Percentiles rank a stretch among this genome's conserved stretches.
Conservation (phyloP, 139 green algal species). For the Chlorella vulgaris region DNA sequence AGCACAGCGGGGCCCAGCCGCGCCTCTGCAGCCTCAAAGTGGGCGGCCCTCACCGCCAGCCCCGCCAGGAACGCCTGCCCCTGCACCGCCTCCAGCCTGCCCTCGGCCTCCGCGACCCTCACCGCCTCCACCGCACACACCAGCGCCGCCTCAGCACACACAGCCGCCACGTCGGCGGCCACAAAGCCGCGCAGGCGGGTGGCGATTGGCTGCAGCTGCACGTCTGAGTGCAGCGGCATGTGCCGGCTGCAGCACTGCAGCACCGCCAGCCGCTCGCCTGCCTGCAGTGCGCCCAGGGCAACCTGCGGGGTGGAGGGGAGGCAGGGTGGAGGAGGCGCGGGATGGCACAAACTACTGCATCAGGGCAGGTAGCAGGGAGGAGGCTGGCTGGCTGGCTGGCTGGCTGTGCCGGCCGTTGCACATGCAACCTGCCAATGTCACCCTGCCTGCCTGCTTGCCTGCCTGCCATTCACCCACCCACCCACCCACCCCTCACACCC, state of each 20-base stretch:
- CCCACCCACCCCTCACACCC: background rate
- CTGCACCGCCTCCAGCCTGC: background rate
- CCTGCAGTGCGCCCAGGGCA: slow-evolving; percentile 79
- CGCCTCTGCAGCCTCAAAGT: slow-evolving; percentile 30
- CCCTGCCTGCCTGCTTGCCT: too few relatives aligned
- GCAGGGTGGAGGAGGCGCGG: background rate
- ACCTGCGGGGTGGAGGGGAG: slow-evolving; percentile 87
- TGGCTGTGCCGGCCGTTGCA: too few relatives aligned
- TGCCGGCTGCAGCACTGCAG: slow-evolving; percentile 72
- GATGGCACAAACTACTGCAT: background rate
- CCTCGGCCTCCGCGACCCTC: background rate
- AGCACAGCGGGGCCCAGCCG: slow-evolving; percentile 54
- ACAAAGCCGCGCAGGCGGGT: slow-evolving; percentile 34
- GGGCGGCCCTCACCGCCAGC: background rate
- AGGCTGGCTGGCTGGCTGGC: background rate
- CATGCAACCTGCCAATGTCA: too few relatives aligned
- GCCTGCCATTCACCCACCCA: background rate
- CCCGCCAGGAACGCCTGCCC: background rate
- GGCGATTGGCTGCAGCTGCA: slow-evolving; percentile 65
- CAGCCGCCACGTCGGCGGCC: slow-evolving; percentile 37
- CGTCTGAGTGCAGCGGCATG: slow-evolving; percentile 67
- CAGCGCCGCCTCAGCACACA: slow-evolving; percentile 41
- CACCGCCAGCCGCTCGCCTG: slow-evolving; percentile 79
- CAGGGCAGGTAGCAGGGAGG: background rate
- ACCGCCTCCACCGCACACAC: slow-evolving; percentile 35